A percentile compares a stretch with the other conserved stretches of the same genome.
Conservation (phyloP, 345 rosid genomes). For the Arabis alpina region DNA sequence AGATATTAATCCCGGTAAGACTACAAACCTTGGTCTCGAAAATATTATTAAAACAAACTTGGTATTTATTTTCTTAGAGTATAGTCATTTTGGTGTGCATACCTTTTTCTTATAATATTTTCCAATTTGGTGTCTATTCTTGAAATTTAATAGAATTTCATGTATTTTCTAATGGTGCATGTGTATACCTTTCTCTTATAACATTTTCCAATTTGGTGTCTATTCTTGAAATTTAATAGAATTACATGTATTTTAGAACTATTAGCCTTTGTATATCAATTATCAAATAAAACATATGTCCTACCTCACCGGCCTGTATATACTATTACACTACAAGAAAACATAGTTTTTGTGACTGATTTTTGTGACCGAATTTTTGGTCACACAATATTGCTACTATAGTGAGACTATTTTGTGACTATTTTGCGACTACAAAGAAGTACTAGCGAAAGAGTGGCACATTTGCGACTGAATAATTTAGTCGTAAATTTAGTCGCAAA, state of each 20-base stretch:
- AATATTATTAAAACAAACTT: too few relatives aligned
- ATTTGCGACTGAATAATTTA: too few relatives aligned
- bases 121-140: neutral
- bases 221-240: neutral
- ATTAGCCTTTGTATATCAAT: neutral
- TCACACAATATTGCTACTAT: too few relatives aligned
- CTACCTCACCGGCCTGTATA: neutral
- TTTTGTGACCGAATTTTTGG: too few relatives aligned
- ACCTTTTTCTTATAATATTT: neutral
- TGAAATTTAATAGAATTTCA: neutral
- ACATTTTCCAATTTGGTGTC: neutral
- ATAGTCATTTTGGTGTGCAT: neutral
- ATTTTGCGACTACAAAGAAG: too few relatives aligned
- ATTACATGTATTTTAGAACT: neutral
- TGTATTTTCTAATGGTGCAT: neutral
- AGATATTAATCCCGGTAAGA: too few relatives aligned
- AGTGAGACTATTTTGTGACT: too few relatives aligned
- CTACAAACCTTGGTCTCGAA: too few relatives aligned
- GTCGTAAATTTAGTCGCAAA: too few relatives aligned
- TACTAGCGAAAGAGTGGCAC: too few relatives aligned
- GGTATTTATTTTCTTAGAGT: neutral
- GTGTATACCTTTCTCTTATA: neutral
- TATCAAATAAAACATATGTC: neutral
- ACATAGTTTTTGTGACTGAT: too few relatives aligned
- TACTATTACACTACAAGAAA: too few relatives aligned